These are phyloP conservation scores for Trichosporon coremiiforme DNA, from an alignment of 1,284 basidiomycete genomes.

Conservation along the genomic window DNA sequence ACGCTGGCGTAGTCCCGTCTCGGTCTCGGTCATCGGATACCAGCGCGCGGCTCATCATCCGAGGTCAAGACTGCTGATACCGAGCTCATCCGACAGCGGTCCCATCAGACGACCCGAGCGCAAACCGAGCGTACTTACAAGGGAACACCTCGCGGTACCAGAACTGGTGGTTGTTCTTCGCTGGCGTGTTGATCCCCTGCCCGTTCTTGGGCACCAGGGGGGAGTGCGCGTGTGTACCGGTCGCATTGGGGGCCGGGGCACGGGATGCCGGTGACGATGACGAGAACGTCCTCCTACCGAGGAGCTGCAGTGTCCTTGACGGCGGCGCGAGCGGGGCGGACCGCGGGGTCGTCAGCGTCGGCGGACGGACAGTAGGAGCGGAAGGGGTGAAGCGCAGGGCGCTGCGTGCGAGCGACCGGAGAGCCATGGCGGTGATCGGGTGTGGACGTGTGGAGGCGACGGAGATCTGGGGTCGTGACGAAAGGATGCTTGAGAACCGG, in stretches of 20 bases:
- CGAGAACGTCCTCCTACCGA: background rate
- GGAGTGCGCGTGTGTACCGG: constrained; percentile 21
- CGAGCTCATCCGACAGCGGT: no score
- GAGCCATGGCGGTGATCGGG: constrained; percentile 19
- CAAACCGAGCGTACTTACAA: constrained; percentile 40
- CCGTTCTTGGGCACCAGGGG: constrained; percentile 25
- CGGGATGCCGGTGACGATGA: constrained; percentile 14
- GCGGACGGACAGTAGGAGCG: background rate
- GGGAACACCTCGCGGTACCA: constrained; percentile 54
- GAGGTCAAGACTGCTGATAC: no score
- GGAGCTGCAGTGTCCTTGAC: no score
- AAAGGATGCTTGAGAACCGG: constrained; percentile 11
- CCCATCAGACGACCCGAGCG: background rate
- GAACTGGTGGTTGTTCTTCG: constrained; percentile 35
- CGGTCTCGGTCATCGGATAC: no score
- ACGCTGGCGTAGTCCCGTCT: no score
- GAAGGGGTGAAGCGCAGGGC: constrained; percentile 15
- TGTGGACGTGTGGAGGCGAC: constrained; percentile 1
- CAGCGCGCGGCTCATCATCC: no score
- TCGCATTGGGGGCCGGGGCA: constrained; percentile 19
- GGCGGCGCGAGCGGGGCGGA: no score
- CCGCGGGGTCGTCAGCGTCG: no score
- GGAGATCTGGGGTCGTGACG: background rate
- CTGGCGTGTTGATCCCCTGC: background rate
- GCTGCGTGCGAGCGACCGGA: constrained; percentile 7